These are phyloP conservation scores for Arctostaphylos glauca DNA, from an alignment of 148 eudicot species.

Conservation along the genomic window DNA sequence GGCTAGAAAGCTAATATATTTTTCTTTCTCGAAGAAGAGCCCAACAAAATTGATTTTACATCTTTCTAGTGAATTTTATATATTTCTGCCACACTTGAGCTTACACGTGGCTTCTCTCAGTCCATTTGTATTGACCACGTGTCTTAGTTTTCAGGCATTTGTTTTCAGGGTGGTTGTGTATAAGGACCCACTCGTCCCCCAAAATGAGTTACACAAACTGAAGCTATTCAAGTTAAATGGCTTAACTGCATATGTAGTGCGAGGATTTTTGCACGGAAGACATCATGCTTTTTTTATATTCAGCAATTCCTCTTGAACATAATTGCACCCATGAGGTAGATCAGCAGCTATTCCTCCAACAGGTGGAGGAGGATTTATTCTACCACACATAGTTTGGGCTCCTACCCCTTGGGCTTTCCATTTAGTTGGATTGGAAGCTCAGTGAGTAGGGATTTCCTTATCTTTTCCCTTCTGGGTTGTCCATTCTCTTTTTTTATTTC, in stretches of 20 bases:
- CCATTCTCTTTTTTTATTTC: too few relatives aligned
- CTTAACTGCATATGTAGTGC: not conserved
- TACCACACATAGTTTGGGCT: not conserved
- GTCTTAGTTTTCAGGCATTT: not conserved
- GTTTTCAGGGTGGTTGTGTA: not conserved
- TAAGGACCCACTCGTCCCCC: not conserved
- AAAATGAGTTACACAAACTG: not conserved
- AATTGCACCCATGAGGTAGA: not conserved
- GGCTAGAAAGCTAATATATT: not conserved
- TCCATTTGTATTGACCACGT: not conserved
- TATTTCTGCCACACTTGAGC: not conserved
- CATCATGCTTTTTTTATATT: not conserved
- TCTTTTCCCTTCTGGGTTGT: constrained; percentile 9
- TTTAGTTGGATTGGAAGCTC: not conserved
- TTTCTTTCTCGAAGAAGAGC: not conserved
- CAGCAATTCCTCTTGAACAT: not conserved
- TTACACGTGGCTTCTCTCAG: constrained; percentile 3
- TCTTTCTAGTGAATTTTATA: not conserved
- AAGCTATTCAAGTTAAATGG: not conserved
- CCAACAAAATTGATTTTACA: not conserved
- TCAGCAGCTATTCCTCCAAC: constrained; percentile 5
- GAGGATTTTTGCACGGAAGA: not conserved
- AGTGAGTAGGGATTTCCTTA: not conserved
- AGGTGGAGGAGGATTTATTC: not conserved
- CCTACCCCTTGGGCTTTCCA: not conserved